A percentile compares a stretch with the other conserved stretches of the same genome.
Conservation (phyloP, 768 basidiomycete genomes). For the Amanita pallidorosea region DNA sequence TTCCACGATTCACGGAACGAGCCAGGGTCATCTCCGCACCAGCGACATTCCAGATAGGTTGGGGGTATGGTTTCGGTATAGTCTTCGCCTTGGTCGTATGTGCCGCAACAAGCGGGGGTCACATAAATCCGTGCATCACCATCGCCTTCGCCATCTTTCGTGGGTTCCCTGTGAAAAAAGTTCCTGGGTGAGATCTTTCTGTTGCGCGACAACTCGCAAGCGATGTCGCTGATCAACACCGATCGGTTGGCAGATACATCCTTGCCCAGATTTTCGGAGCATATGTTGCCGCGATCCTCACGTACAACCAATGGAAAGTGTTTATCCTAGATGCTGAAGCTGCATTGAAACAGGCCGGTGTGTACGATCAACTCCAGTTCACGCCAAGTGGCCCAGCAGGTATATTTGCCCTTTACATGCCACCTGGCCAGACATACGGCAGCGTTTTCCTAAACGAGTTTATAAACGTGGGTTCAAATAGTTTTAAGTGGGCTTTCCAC, state of each 20-base stretch:
- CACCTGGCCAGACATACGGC: constrained; percentile 8
- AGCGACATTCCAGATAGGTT: constrained; percentile 7
- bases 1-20: neutral
- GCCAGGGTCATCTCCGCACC: neutral
- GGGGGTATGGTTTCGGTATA: constrained; percentile 9
- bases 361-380: constrained; percentile 3
- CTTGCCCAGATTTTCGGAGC: constrained; percentile 12
- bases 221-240: neutral
- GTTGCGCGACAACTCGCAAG: neutral
- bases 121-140: constrained; percentile 10
- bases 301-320: constrained; percentile 8
- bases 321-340: constrained; percentile 8
- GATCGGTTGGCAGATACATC: constrained; percentile 8
- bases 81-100: constrained; percentile 7
- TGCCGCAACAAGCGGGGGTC: constrained; percentile 8
- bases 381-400: constrained; percentile 10
- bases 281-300: constrained; percentile 8
- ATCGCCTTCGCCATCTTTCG: constrained; percentile 7
- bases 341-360: constrained; percentile 1
- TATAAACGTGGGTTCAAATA: constrained; percentile 5
- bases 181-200: constrained; percentile 5
- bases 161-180: constrained; percentile 8
- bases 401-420: constrained; percentile 11
- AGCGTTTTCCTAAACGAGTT: constrained; percentile 10
- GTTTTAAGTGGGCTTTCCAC: neutral